Conservation (phyloP, 2,329 filamentous ascomycete genomes). For the Zelopaecilomyces penicillatus region DNA sequence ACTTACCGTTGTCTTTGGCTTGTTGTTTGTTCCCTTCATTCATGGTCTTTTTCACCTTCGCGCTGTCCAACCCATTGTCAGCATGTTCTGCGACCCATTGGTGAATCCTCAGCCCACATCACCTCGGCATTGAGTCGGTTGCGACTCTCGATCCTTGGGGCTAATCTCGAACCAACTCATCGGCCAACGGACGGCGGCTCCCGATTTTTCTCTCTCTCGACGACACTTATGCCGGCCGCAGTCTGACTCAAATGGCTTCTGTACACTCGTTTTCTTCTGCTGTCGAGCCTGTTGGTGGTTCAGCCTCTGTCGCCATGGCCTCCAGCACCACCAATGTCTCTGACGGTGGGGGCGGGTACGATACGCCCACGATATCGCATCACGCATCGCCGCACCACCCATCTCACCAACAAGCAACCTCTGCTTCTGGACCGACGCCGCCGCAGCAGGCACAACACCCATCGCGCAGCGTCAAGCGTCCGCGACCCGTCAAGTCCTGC, state of each 20-base stretch:
- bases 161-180: no score
- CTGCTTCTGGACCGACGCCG: constrained; percentile 9
- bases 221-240: no score
- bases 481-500: constrained; percentile 48
- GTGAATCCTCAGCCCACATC: no score
- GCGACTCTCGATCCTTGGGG: no score
- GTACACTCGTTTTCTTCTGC: constrained; percentile 6
- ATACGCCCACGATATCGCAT: constrained; percentile 6
- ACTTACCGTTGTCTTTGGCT: neutral
- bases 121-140: no score
- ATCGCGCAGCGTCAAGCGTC: constrained; percentile 42
- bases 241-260: constrained; percentile 3
- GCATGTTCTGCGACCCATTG: no score
- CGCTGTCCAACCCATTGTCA: no score
- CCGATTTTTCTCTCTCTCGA: no score
- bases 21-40: neutral
- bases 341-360: constrained; percentile 7
- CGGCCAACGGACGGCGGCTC: no score
- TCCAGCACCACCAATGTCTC: constrained; percentile 10
- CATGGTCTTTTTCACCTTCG: no score
- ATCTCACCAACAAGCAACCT: constrained; percentile 18
- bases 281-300: neutral
- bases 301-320: constrained; percentile 5
- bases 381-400: constrained; percentile 16
- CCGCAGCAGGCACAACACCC: constrained; percentile 20